phyloP scores from a whole-genome alignment of 148 eudicot species.

The Camellia lanceoleosa region DNA sequence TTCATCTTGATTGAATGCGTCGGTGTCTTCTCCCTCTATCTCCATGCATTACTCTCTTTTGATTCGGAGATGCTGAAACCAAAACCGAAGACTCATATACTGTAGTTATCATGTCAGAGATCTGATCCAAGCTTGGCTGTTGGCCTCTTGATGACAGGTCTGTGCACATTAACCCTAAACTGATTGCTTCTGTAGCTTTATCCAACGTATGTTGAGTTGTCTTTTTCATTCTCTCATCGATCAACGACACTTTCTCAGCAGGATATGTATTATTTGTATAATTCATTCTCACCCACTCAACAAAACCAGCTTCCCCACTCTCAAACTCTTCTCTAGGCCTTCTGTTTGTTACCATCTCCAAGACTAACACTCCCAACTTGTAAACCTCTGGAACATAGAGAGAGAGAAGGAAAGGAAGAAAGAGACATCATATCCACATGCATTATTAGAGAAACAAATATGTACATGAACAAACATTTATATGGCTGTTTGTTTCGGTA shows the following conservation, averaged over 20 bases:
- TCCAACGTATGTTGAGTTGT: neutral
- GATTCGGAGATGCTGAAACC: neutral
- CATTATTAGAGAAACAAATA: too few species aligned
- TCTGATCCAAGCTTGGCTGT: slow-evolving; percentile 24
- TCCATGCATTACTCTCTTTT: neutral
- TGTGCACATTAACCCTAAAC: slow-evolving; percentile 31
- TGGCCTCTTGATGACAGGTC: slow-evolving; percentile 9
- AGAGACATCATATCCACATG: neutral
- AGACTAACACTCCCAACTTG: slow-evolving; percentile 28
- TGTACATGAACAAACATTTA: neutral
- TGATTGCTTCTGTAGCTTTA: slow-evolving; percentile 13
- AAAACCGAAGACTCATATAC: neutral
- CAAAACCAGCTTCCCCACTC: slow-evolving; percentile 14
- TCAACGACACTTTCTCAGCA: slow-evolving; percentile 15
- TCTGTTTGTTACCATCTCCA: slow-evolving; percentile 35
- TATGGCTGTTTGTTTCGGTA: too few species aligned
- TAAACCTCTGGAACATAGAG: slow-evolving; percentile 17
- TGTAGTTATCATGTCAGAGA: slow-evolving; percentile 3
- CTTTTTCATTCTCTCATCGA: slow-evolving; percentile 24
- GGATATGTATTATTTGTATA: neutral
- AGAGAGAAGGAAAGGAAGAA: too few species aligned
- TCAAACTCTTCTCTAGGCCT: slow-evolving; percentile 26
- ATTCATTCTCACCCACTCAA: slow-evolving; percentile 19
- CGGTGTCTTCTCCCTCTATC: neutral
- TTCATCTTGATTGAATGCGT: slow-evolving; percentile 6